These are phyloP conservation scores for Fusarium coffeatum DNA, from an alignment of 2,329 filamentous ascomycete genomes.

Conservation along the genomic window DNA sequence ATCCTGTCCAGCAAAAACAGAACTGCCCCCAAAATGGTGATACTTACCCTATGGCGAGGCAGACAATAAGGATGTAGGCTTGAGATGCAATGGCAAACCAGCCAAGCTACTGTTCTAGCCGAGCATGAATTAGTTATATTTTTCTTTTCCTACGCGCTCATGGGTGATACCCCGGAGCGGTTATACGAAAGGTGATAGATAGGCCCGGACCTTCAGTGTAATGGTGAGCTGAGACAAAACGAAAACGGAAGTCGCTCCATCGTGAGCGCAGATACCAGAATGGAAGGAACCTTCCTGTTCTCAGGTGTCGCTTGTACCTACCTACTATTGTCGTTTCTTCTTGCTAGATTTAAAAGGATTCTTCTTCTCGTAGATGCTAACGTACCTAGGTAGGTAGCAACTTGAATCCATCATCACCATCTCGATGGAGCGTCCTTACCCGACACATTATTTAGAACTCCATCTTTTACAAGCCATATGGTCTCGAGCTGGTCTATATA, in stretches of 20 bases:
- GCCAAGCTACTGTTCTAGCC: neutral
- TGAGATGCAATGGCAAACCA: neutral
- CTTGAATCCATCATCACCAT: neutral
- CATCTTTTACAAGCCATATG: neutral
- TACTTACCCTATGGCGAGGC: neutral
- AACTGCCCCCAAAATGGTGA: neutral
- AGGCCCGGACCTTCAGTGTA: neutral
- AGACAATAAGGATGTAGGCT: neutral
- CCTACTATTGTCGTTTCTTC: neutral
- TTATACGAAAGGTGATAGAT: neutral
- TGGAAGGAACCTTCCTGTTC: neutral
- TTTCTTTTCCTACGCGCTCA: neutral
- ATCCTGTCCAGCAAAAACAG: neutral
- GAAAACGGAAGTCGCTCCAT: neutral
- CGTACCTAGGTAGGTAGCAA: neutral
- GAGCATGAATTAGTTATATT: neutral
- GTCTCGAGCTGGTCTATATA: neutral
- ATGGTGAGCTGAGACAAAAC: neutral
- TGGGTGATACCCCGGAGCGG: neutral
- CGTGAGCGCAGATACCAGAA: neutral
- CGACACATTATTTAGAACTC: neutral
- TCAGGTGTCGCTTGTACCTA: neutral
- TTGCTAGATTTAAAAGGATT: neutral
- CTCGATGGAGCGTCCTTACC: neutral
- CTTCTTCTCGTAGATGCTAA: neutral